Percentiles rank a stretch among this genome's conserved stretches.
These are phyloP conservation scores for Bretschneidera sinensis DNA, from an alignment of 345 rosid genomes.

Conservation along the genomic window DNA sequence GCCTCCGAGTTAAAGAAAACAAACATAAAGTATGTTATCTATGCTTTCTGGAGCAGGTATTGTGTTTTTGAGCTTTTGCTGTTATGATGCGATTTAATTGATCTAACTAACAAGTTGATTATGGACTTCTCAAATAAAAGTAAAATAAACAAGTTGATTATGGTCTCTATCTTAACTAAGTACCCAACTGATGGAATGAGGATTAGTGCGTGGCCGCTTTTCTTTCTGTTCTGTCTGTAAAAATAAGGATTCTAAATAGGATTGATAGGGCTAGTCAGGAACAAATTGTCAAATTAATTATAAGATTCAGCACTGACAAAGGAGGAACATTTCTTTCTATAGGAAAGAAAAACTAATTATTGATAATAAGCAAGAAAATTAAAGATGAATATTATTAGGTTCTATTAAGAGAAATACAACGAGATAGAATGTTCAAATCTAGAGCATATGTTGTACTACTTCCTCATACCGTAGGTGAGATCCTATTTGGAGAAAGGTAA, in stretches of 20 bases:
- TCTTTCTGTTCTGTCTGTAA: neutral
- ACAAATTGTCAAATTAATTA: neutral
- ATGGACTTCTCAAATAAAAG: too few species aligned
- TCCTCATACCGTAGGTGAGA: neutral
- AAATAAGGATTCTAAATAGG: neutral
- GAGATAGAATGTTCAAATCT: neutral
- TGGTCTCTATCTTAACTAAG: neutral
- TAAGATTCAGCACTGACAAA: neutral
- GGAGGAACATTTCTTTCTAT: neutral
- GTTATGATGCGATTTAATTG: neutral
- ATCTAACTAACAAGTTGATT: neutral
- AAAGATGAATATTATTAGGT: too few species aligned
- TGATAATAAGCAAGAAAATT: too few species aligned
- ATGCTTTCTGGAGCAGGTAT: slow-evolving; percentile 49
- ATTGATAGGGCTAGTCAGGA: neutral
- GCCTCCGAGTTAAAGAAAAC: slow-evolving; percentile 26
- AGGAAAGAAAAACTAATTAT: too few species aligned
- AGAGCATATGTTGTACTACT: neutral
- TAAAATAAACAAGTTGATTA: too few species aligned
- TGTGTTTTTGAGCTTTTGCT: neutral
- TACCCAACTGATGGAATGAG: neutral
- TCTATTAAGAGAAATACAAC: neutral
- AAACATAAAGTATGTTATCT: slow-evolving; percentile 32
- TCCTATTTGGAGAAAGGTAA: neutral
- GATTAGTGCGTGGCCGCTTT: neutral